Conservation (phyloP, 2,329 filamentous ascomycete species). For the Thelonectria discophora region DNA sequence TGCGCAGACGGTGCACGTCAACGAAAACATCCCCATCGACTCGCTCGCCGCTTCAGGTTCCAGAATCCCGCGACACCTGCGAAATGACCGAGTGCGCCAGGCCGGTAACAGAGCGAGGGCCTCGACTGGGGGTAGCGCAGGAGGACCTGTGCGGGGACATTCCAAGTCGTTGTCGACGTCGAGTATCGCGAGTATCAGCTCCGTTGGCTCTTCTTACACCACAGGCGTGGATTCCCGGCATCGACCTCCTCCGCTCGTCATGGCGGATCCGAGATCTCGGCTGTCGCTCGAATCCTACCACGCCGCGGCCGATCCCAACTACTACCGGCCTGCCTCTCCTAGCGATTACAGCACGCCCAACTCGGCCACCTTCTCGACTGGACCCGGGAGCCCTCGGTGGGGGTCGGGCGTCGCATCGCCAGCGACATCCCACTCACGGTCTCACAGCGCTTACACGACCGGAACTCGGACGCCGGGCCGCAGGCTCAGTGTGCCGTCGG, state of each 20-base stretch:
- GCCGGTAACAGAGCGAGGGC: constrained; percentile 77
- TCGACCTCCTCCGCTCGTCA: constrained; percentile 82
- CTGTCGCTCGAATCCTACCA: constrained; percentile 75
- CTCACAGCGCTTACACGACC: constrained; percentile 74
- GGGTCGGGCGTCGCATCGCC: constrained; percentile 76
- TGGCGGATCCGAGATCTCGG: constrained; percentile 77
- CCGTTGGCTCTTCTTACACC: constrained; percentile 71
- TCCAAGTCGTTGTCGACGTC: constrained; percentile 87
- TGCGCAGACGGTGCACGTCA: constrained; percentile 96
- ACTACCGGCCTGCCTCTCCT: constrained; percentile 74
- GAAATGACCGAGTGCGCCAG: constrained; percentile 83
- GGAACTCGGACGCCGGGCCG: constrained; percentile 74
- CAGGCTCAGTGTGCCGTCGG: constrained; percentile 83
- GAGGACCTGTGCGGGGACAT: constrained; percentile 78
- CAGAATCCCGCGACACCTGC: constrained; percentile 89
- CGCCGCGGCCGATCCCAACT: constrained; percentile 70
- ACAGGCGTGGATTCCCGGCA: constrained; percentile 73
- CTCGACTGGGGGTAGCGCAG: constrained; percentile 78
- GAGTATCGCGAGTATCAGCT: constrained; percentile 80
- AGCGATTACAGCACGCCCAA: constrained; percentile 84
- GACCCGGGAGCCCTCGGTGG: constrained; percentile 80
- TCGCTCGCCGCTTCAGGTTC: constrained; percentile 93
- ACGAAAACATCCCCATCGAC: constrained; percentile 94
- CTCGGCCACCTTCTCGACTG: constrained; percentile 82
- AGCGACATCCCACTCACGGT: constrained; percentile 71